Base-by-base conservation (phyloP, 768 basidiomycete genomes). In the Leccinum olivaceopallidum region DNA sequence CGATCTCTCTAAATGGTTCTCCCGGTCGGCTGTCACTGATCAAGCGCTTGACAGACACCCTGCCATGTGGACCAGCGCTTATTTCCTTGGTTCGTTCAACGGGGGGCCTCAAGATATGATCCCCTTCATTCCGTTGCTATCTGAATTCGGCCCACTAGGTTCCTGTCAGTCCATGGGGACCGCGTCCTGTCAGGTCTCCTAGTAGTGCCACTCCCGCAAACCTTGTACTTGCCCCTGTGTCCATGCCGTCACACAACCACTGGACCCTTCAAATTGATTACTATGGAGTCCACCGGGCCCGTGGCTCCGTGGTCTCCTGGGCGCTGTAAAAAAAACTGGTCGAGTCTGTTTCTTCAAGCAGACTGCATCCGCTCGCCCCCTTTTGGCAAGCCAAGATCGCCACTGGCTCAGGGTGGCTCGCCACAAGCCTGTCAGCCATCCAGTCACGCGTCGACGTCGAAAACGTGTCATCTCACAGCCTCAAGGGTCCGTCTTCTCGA, bases 391-490 rank as follows among this genome's bases (percentile, higher is more conserved):
- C 30, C 56, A 22, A 50, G 64, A 64, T 68, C 66, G 57, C 66
- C 67, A 71, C 69, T 6, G 5, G 53, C 62, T 69, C 68, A 24
- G 53, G 53, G 66, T 48, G 30, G 13, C 13, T 16, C 5, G 24
- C 16, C 16, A 10, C 20, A 3, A 10, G 44, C 50, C 54, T 37
- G 37, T 24, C 49, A 50, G 16, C 16, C 16, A 1, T 16, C 22
- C 13, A 28, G 37, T 47, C 59, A 47, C 16, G 54, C 55, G 26
- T 68, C 69, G 66, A 68, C 69, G 69, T 71, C 68, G 68, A 69
- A 66, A 71, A 69, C 71, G 62, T 70, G 67, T 67, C 67, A 57
- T 5, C 24, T 28, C 32, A 67, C 67, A 60, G 64, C 65, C 61
- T 57, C 59, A 28, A 30, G 60, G 60, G 57, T 53, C 55, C 22